These are phyloP conservation scores for Inga oerstediana DNA, from an alignment of 306 rosid species.

Conservation along the genomic window DNA sequence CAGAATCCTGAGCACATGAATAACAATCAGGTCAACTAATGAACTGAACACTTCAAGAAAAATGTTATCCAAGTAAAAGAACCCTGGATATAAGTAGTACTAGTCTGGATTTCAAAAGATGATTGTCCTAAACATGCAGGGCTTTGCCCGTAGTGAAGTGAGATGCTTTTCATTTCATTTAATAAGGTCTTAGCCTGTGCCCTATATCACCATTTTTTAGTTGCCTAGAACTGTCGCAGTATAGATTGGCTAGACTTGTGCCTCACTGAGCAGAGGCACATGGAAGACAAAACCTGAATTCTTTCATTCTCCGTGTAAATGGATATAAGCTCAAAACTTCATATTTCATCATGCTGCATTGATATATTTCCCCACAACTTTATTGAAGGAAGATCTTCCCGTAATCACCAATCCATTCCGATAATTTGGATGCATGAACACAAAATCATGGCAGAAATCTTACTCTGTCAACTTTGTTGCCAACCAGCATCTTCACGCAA, in stretches of 20 bases:
- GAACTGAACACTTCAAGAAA: conserved; percentile 3
- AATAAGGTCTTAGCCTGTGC: neutral
- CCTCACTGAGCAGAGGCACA: neutral
- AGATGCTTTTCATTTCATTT: neutral
- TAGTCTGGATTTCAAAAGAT: neutral
- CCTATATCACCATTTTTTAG: neutral
- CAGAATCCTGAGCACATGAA: conserved; percentile 63
- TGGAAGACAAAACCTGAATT: neutral
- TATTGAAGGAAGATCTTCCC: conserved; percentile 3
- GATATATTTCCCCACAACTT: conserved; percentile 24
- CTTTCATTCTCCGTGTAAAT: conserved; percentile 1
- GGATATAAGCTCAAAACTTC: conserved; percentile 14
- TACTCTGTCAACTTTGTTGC: conserved; percentile 95
- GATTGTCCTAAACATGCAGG: neutral
- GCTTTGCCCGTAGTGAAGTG: neutral
- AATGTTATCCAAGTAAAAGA: neutral
- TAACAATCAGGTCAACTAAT: neutral
- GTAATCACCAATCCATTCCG: conserved; percentile 17
- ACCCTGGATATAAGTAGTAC: neutral
- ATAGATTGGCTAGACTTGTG: neutral
- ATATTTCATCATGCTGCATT: conserved; percentile 2
- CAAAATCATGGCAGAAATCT: conserved; percentile 39
- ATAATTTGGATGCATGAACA: conserved; percentile 14
- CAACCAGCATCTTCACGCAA: conserved; percentile 91
- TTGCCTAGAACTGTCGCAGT: neutral